Conservation (phyloP, 148 eudicot species). For the Camellia lanceoleosa region DNA sequence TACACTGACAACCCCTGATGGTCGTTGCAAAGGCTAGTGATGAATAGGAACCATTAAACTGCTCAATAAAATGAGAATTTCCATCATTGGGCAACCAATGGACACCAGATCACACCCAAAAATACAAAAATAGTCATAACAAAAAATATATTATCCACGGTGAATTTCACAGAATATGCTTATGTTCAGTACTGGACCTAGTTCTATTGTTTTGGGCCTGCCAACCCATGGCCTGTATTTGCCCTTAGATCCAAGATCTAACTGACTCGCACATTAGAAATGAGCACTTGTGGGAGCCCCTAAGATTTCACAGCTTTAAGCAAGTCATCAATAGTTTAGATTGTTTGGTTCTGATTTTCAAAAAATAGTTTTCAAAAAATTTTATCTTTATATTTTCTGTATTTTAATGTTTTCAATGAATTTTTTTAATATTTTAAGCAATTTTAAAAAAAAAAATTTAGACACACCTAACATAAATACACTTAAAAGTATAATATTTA, state of each 20-base stretch:
- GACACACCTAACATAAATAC: too few species aligned
- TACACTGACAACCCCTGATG: too few species aligned
- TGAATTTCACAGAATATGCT: neutral
- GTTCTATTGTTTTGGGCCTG: too few species aligned
- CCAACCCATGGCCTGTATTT: too few species aligned
- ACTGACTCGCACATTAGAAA: neutral
- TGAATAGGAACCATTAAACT: slow-evolving; percentile 4
- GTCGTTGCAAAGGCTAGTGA: neutral
- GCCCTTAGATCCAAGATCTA: neutral
- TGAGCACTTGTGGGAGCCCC: neutral
- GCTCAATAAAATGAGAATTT: neutral
- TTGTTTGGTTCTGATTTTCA: neutral
- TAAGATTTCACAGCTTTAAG: neutral
- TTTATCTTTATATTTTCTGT: too few species aligned
- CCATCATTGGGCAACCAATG: slow-evolving; percentile 4
- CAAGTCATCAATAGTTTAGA: neutral
- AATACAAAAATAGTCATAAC: neutral
- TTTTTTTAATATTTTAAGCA: too few species aligned
- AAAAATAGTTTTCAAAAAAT: too few species aligned
- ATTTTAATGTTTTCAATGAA: too few species aligned
- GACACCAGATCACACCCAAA: neutral
- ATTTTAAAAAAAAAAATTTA: too few species aligned
- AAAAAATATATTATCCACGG: neutral
- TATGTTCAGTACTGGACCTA: neutral
- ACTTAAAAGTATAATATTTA: too few species aligned